Evolutionary conservation across 179 eudicot species (phyloP).

Genomic region (Patellifolia procumbens): DNA sequence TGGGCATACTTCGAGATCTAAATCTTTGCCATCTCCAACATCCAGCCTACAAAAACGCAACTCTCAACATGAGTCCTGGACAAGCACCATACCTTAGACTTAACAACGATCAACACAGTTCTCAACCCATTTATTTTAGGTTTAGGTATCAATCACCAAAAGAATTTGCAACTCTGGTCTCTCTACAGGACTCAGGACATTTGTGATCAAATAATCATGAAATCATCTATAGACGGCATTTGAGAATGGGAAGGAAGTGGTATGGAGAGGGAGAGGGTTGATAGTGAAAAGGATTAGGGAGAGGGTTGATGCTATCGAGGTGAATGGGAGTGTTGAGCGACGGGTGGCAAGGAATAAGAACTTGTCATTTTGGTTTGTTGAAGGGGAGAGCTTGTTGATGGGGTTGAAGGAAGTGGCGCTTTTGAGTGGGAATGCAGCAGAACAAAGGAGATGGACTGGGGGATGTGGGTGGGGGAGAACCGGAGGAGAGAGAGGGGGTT

Average conservation of each 20-base stretch:
- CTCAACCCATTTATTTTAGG: background rate
- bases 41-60: conserved; percentile 66
- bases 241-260: too few relatives aligned
- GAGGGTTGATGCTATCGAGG: conserved; percentile 66
- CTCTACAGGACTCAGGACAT: background rate
- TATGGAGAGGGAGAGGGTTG: too few relatives aligned
- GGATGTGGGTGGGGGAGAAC: too few relatives aligned
- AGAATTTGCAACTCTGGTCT: background rate
- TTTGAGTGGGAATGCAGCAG: conserved; percentile 97
- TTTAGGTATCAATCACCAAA: background rate
- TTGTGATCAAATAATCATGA: background rate
- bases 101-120: background rate
- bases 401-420: conserved; percentile 98
- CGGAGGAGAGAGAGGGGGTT: too few relatives aligned
- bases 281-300: conserved; percentile 62
- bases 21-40: conserved; percentile 83
- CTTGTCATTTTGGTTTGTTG: conserved; percentile 79
- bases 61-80: background rate
- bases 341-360: conserved; percentile 79
- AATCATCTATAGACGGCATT: background rate
- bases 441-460: too few relatives aligned
- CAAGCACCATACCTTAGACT: background rate
- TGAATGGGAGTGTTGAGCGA: conserved; percentile 73
- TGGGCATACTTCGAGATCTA: conserved; percentile 69
- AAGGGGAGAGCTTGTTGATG: conserved; percentile 97